Conservation (phyloP, 306 rosid species). For the Carpinus fangiana region DNA sequence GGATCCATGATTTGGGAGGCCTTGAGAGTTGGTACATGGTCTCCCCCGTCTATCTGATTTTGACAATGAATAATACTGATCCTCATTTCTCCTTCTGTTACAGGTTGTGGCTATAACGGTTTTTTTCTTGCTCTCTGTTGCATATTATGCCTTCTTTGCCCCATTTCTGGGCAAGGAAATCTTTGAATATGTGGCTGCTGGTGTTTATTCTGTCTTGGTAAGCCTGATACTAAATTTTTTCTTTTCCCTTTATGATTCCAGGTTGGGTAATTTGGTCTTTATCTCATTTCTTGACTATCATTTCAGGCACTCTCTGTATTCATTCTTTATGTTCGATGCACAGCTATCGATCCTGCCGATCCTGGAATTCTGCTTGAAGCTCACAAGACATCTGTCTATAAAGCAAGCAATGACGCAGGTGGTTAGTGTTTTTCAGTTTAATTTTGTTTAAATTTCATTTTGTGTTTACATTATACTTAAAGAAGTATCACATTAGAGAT, state of each 20-base stretch:
- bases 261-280: slow-evolving; percentile 8
- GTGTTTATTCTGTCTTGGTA: slow-evolving; percentile 72
- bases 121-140: slow-evolving; percentile 74
- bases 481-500: neutral
- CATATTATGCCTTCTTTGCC: slow-evolving; percentile 79
- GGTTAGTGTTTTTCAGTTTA: slow-evolving; percentile 41
- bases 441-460: slow-evolving; percentile 16
- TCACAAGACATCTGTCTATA: slow-evolving; percentile 48
- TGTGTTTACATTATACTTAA: neutral
- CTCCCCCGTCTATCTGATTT: neutral
- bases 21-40: slow-evolving; percentile 9
- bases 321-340: slow-evolving; percentile 74
- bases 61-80: slow-evolving; percentile 25
- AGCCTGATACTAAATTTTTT: slow-evolving; percentile 19
- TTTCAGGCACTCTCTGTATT: slow-evolving; percentile 72
- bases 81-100: slow-evolving; percentile 19
- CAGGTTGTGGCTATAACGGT: slow-evolving; percentile 85
- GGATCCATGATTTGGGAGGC: slow-evolving; percentile 8
- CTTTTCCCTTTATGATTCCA: neutral
- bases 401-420: slow-evolving; percentile 46
- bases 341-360: slow-evolving; percentile 87
- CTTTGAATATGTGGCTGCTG: slow-evolving; percentile 60
- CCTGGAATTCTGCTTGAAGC: slow-evolving; percentile 54
- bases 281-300: slow-evolving; percentile 22
- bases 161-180: slow-evolving; percentile 65